Conservation (phyloP, 441 rosid genomes). For the Mallotus repandus region DNA sequence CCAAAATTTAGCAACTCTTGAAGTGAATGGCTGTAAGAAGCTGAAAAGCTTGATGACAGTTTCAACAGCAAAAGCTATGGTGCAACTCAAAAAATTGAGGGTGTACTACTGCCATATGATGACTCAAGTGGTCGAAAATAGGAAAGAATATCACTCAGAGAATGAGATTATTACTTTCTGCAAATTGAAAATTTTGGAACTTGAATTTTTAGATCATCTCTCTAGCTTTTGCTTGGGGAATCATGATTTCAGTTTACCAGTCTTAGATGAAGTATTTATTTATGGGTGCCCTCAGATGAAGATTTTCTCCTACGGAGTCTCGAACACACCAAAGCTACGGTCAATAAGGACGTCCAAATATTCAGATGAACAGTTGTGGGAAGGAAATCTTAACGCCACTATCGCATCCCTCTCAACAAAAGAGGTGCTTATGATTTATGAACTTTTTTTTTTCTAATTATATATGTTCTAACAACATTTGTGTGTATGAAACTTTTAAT, state of each 20-base stretch:
- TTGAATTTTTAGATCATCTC: not conserved
- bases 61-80: no score
- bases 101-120: not conserved
- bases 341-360: not conserved
- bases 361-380: not conserved
- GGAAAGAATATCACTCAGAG: not conserved
- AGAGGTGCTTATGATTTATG: not conserved
- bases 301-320: slow-evolving; percentile 13
- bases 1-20: not conserved
- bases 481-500: not conserved
- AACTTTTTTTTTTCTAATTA: no score
- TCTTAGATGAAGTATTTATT: not conserved
- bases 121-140: not conserved
- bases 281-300: slow-evolving; percentile 8
- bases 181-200: not conserved
- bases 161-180: not conserved
- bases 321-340: slow-evolving; percentile 14
- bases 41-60: no score
- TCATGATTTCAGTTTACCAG: slow-evolving; percentile 10
- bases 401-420: not conserved
- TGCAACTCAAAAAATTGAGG: not conserved
- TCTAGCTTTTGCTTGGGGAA: slow-evolving; percentile 7
- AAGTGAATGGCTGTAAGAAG: no score
- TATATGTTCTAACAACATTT: not conserved
- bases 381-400: slow-evolving; percentile 6